Evolutionary conservation across 2,329 filamentous ascomycete species (phyloP).

Genomic region (Chaetomium globosum): DNA sequence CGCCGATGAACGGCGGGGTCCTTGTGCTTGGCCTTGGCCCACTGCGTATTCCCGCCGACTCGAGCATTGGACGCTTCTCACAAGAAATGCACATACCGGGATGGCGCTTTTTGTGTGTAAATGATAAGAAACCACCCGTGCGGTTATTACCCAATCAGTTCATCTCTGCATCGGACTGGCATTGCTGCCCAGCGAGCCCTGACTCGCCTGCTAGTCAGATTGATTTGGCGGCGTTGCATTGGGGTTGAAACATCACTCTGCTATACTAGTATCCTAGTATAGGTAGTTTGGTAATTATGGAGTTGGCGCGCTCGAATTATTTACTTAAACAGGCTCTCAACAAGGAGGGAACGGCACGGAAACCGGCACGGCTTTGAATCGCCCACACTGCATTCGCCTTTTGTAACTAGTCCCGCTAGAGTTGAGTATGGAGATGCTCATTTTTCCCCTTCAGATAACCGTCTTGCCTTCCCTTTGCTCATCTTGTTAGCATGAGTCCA

Average conservation of each 20-base stretch:
- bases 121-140: neutral
- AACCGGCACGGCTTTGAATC: neutral
- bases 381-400: neutral
- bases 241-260: neutral
- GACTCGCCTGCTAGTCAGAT: neutral
- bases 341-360: neutral
- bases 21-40: neutral
- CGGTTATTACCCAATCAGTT: neutral
- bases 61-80: neutral
- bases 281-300: neutral
- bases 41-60: neutral
- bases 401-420: neutral
- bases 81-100: conserved; percentile 11
- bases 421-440: neutral
- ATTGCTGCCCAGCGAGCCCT: neutral
- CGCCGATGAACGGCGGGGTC: conserved; percentile 5
- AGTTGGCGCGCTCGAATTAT: conserved; percentile 2
- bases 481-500: neutral
- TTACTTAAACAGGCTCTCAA: neutral
- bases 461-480: neutral
- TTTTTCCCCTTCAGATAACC: neutral
- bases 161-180: neutral
- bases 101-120: neutral
- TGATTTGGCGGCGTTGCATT: neutral
- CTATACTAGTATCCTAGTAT: neutral